A percentile compares a stretch with the other conserved stretches of the same genome.
These are phyloP conservation scores for Mercurialis annua DNA, from an alignment of 345 rosid genomes.

Conservation along the genomic window DNA sequence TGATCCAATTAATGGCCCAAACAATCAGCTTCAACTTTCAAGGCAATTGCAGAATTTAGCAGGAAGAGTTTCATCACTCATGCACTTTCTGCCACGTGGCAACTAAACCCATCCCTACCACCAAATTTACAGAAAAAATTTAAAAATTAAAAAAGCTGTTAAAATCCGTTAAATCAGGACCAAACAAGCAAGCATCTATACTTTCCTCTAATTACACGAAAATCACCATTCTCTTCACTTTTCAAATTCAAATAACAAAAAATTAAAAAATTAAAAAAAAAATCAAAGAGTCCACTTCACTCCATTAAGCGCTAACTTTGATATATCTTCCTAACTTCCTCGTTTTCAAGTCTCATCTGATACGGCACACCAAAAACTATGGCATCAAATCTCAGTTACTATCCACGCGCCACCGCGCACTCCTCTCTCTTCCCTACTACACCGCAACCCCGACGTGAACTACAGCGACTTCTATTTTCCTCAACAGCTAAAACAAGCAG, in stretches of 20 bases:
- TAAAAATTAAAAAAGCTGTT: conserved; percentile 9
- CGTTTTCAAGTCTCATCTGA: background rate
- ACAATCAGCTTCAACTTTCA: no score
- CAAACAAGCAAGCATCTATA: conserved; percentile 12
- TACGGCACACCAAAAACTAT: conserved; percentile 15
- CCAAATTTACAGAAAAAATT: no score
- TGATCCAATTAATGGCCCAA: no score
- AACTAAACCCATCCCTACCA: background rate
- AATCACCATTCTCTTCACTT: background rate
- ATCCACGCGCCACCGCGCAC: conserved; percentile 34
- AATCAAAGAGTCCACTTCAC: conserved; percentile 9
- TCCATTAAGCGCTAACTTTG: conserved; percentile 27
- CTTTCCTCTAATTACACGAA: conserved; percentile 41
- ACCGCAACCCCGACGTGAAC: background rate
- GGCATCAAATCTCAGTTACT: conserved; percentile 41
- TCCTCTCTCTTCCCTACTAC: conserved; percentile 16
- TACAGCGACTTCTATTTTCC: background rate
- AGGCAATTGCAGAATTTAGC: background rate
- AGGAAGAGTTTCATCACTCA: background rate
- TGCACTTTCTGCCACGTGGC: background rate
- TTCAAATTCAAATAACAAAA: background rate
- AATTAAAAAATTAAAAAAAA: background rate
- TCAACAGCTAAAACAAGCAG: conserved; percentile 4
- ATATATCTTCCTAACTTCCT: background rate
- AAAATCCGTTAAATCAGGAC: conserved; percentile 14